Conservation (phyloP, 2,329 filamentous ascomycete species). For the Sporothrix globosa region DNA sequence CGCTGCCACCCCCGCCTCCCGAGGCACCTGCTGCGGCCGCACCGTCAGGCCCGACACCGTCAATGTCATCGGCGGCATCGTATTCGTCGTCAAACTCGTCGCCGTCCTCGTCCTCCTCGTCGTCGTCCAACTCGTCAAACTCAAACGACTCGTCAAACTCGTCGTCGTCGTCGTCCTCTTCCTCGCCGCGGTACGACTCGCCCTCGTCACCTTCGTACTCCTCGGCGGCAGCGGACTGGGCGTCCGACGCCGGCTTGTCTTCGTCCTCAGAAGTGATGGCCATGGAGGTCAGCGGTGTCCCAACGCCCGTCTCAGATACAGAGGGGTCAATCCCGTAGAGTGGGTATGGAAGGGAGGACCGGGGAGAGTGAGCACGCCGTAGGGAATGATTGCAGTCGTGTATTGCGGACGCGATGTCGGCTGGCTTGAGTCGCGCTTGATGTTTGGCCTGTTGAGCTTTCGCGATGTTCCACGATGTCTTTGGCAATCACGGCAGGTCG, state of each 20-base stretch:
- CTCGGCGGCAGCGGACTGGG: conserved; percentile 33
- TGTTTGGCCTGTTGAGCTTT: not conserved
- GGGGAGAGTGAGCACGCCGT: not conserved
- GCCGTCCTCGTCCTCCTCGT: conserved; percentile 41
- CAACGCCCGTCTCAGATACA: not conserved
- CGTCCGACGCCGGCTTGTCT: conserved; percentile 34
- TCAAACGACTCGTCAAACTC: conserved; percentile 31
- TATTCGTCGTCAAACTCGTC: conserved; percentile 40
- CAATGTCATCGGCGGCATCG: conserved; percentile 34
- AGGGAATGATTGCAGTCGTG: not conserved
- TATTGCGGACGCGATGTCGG: not conserved
- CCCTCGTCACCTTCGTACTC: conserved; percentile 38
- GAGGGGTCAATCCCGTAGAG: not conserved
- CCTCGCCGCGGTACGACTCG: conserved; percentile 38
- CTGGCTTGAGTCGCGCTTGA: conserved; percentile 6
- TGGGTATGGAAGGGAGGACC: not conserved
- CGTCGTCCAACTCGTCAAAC: conserved; percentile 32
- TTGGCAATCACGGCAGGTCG: not conserved
- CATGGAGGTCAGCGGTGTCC: not conserved
- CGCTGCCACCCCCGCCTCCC: conserved; percentile 32
- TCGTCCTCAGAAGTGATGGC: conserved; percentile 36
- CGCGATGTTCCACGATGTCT: conserved; percentile 11
- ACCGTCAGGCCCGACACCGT: conserved; percentile 20
- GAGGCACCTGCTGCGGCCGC: conserved; percentile 25
- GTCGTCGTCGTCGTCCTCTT: conserved; percentile 34